These are phyloP conservation scores for Aspergillus pseudotamarii DNA, from an alignment of 2,329 filamentous ascomycete genomes.

Conservation along the genomic window DNA sequence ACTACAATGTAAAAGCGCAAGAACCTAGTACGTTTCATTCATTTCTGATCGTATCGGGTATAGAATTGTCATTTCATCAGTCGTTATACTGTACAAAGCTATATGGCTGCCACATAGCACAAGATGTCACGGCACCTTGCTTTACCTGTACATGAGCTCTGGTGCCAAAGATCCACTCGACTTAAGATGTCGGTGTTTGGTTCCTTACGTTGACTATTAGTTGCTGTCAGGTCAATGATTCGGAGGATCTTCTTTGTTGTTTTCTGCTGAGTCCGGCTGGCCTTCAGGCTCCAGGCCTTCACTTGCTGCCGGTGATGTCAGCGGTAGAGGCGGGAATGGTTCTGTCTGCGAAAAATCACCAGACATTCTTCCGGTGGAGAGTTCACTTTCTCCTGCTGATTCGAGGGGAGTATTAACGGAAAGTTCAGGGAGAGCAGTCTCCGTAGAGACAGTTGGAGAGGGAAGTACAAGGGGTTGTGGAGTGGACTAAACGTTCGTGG, in stretches of 20 bases:
- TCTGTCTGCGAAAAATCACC: conserved; percentile 29
- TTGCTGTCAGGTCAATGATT: not conserved
- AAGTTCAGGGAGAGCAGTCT: conserved; percentile 10
- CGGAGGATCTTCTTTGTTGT: not conserved
- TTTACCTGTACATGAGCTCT: not conserved
- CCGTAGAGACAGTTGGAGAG: conserved; percentile 11
- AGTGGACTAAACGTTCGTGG: conserved; percentile 12
- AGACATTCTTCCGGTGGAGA: conserved; percentile 17
- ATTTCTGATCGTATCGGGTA: conserved; percentile 10
- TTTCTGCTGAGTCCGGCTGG: not conserved
- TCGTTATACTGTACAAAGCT: conserved; percentile 15
- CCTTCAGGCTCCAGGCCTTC: not conserved
- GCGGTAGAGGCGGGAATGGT: conserved; percentile 39
- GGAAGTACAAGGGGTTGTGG: conserved; percentile 12
- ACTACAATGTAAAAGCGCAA: conserved; percentile 6
- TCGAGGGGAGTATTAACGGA: conserved; percentile 13
- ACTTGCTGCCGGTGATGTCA: conserved; percentile 17
- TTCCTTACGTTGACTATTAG: not conserved
- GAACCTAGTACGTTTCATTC: not conserved
- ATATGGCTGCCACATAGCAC: conserved; percentile 1
- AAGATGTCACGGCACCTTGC: not conserved
- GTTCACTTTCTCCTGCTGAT: conserved; percentile 14
- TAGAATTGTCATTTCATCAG: conserved; percentile 16
- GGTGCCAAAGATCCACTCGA: not conserved
- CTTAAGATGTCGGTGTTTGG: not conserved